A percentile compares a stretch with the other conserved stretches of the same genome.
Evolutionary conservation across 164 flowering plant genomes (phyloP).

Genomic region (Berberis vulgaris): DNA sequence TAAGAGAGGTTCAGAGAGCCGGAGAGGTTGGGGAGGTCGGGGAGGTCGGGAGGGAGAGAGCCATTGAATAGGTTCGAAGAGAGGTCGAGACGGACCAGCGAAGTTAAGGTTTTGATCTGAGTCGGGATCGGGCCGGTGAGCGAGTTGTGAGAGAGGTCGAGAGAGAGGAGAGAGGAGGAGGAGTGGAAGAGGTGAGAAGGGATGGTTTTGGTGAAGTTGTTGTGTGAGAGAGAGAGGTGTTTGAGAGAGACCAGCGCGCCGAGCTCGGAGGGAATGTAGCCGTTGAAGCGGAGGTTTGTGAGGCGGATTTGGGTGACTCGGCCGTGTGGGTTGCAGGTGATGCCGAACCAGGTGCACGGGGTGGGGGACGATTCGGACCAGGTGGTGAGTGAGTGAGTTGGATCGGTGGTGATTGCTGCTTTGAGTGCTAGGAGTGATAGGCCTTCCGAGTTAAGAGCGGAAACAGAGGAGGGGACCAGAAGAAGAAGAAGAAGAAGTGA

Average conservation of each 20-base stretch:
- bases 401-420: slow-evolving; percentile 68
- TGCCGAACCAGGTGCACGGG: slow-evolving; percentile 77
- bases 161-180: slow-evolving; percentile 33
- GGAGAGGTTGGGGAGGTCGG: slow-evolving; percentile 30
- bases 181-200: slow-evolving; percentile 53
- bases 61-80: slow-evolving; percentile 72
- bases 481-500: slow-evolving; percentile 2
- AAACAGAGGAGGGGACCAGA: slow-evolving; percentile 1
- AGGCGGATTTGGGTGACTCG: slow-evolving; percentile 54
- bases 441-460: slow-evolving; percentile 71
- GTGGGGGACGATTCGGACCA: slow-evolving; percentile 59
- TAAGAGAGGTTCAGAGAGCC: slow-evolving; percentile 70
- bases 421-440: slow-evolving; percentile 86
- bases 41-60: slow-evolving; percentile 44
- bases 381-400: slow-evolving; percentile 31
- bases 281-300: slow-evolving; percentile 37
- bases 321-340: slow-evolving; percentile 33
- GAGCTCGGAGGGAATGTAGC: slow-evolving; percentile 89
- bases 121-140: slow-evolving; percentile 55
- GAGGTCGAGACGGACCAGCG: slow-evolving; percentile 42
- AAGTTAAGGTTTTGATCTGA: slow-evolving; percentile 32
- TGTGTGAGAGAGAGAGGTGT: slow-evolving; percentile 39
- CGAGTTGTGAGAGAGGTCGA: slow-evolving; percentile 73
- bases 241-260: slow-evolving; percentile 51
- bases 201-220: slow-evolving; percentile 52